These are phyloP conservation scores for Truncatella angustata DNA, from an alignment of 2,329 filamentous ascomycete species.

Conservation along the genomic window DNA sequence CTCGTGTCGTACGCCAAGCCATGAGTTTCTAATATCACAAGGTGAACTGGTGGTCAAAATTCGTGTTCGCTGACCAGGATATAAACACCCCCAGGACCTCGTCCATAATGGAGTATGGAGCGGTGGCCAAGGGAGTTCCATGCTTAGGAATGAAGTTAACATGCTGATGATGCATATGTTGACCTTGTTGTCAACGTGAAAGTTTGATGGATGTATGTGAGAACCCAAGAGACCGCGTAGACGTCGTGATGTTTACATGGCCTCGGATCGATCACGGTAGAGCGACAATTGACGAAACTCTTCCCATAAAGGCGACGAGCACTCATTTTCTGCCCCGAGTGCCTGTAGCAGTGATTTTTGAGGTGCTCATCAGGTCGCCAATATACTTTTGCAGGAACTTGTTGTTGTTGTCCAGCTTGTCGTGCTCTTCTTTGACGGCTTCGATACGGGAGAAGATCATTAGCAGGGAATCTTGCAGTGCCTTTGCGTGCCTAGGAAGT, in stretches of 20 bases:
- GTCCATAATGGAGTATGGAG: neutral
- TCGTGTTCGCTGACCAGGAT: neutral
- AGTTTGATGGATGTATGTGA: neutral
- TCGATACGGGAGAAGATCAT: constrained; percentile 93
- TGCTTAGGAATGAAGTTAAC: neutral
- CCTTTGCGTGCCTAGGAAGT: constrained; percentile 72
- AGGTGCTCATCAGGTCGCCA: constrained; percentile 89
- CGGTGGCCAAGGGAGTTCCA: neutral
- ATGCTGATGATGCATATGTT: neutral
- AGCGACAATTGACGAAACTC: neutral
- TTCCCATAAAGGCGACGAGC: too few relatives aligned
- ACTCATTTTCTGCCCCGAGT: constrained; percentile 54
- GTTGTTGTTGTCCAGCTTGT: constrained; percentile 96
- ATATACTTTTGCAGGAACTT: constrained; percentile 98
- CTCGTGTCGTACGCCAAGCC: constrained; percentile 9
- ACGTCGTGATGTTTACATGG: neutral
- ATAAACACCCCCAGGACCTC: neutral
- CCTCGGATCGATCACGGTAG: neutral
- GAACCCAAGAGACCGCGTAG: too few relatives aligned
- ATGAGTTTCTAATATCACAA: constrained; percentile 7
- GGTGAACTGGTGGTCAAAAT: neutral
- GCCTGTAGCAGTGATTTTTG: constrained; percentile 64
- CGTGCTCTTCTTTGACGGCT: constrained; percentile 88
- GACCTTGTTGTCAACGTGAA: neutral
- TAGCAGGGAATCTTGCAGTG: constrained; percentile 83